A percentile compares a stretch with the other conserved stretches of the same genome.
Conservation (phyloP, 495 filamentous ascomycete species). For the Pseudomonodictys pantanalensis region DNA sequence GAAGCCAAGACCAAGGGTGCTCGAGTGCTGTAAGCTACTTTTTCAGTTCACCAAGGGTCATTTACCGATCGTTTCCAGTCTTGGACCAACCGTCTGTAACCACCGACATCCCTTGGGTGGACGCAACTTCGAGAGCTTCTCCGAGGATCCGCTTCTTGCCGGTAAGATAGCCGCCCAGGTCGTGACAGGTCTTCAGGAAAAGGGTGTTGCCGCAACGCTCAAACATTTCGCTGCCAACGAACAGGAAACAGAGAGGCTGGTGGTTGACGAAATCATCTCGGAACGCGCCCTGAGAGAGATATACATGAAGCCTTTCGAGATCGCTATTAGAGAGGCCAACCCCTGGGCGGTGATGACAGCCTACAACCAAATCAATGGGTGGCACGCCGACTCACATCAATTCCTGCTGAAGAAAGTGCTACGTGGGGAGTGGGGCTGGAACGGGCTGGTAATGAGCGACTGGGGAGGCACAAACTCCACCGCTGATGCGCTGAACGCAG, state of each 20-base stretch:
- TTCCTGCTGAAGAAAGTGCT: slow-evolving; percentile 21
- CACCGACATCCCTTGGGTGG: slow-evolving; percentile 74
- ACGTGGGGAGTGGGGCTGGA: slow-evolving; percentile 26
- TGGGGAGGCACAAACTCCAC: slow-evolving; percentile 27
- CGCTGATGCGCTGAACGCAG: slow-evolving; percentile 17
- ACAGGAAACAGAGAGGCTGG: slow-evolving; percentile 69
- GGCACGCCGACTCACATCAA: slow-evolving; percentile 16
- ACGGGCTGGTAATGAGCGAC: slow-evolving; percentile 30
- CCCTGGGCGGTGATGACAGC: slow-evolving; percentile 29
- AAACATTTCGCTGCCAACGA: slow-evolving; percentile 87
- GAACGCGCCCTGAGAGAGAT: slow-evolving; percentile 56
- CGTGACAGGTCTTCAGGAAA: slow-evolving; percentile 67
- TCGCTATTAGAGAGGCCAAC: slow-evolving; percentile 18
- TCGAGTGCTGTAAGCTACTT: slow-evolving; percentile 51
- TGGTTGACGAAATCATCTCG: slow-evolving; percentile 63
- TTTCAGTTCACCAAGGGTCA: no score
- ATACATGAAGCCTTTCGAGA: slow-evolving; percentile 28
- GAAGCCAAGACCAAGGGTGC: slow-evolving; percentile 69
- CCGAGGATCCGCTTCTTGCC: slow-evolving; percentile 72
- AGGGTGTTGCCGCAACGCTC: slow-evolving; percentile 66
- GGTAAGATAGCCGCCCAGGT: slow-evolving; percentile 65
- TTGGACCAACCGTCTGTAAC: slow-evolving; percentile 77
- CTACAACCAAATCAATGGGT: slow-evolving; percentile 30
- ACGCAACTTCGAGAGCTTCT: slow-evolving; percentile 75
- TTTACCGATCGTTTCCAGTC: no score